A percentile compares a stretch with the other conserved stretches of the same genome.
These are phyloP conservation scores for Spathaspora sp. DNA, from an alignment of 805 yeast species.

Conservation along the genomic window DNA sequence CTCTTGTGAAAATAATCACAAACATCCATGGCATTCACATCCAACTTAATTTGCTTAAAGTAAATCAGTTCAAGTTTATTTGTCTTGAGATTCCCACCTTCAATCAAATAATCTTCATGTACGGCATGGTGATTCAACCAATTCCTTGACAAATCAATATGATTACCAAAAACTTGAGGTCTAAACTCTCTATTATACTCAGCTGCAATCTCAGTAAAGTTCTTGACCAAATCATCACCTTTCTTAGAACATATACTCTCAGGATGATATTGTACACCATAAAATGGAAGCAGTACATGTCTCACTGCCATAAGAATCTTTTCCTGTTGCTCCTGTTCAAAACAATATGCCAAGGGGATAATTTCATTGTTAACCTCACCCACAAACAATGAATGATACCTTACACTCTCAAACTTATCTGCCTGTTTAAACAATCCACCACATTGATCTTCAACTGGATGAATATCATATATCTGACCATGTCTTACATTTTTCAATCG, in stretches of 20 bases:
- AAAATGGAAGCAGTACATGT: slow-evolving; percentile 63
- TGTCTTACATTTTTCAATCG: slow-evolving; percentile 64
- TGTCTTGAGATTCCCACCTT: slow-evolving; percentile 7
- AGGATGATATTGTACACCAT: slow-evolving; percentile 96
- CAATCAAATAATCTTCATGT: slow-evolving; percentile 12
- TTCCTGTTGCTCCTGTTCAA: slow-evolving; percentile 24
- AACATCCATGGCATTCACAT: slow-evolving; percentile 39
- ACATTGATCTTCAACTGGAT: slow-evolving; percentile 30
- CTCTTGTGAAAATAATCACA: slow-evolving; percentile 42
- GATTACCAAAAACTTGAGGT: not conserved
- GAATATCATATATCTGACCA: slow-evolving; percentile 72
- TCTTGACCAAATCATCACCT: slow-evolving; percentile 58
- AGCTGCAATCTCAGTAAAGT: slow-evolving; percentile 56
- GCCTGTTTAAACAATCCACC: slow-evolving; percentile 6
- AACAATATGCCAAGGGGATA: slow-evolving; percentile 59
- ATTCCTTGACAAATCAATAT: not conserved
- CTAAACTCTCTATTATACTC: slow-evolving; percentile 25
- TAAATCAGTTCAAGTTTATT: slow-evolving; percentile 6
- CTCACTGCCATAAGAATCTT: slow-evolving; percentile 74
- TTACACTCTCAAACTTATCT: slow-evolving; percentile 56
- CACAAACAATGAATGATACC: slow-evolving; percentile 85
- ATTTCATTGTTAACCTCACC: slow-evolving; percentile 27
- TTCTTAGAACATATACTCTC: slow-evolving; percentile 81
- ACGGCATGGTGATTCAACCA: slow-evolving; percentile 17
- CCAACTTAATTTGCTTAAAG: slow-evolving; percentile 12